A percentile compares a stretch with the other conserved stretches of the same genome.
Conservation (phyloP, 192 early-diverging fungal genomes). For the Irineochytrium annulatum region DNA sequence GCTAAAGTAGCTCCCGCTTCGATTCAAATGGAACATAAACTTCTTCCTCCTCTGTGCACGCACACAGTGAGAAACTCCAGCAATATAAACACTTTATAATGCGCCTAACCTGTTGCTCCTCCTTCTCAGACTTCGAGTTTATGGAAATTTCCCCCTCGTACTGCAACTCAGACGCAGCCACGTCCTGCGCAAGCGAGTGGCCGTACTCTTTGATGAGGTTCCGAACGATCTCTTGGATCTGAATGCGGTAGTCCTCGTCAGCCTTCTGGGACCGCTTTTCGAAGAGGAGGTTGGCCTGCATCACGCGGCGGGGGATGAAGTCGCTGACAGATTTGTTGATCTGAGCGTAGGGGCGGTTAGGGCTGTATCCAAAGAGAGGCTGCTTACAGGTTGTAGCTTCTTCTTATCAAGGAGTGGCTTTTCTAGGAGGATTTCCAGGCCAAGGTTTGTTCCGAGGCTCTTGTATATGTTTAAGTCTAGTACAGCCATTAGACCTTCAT, state of each 20-base stretch:
- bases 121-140: conserved; percentile 13
- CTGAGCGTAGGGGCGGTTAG: conserved; percentile 11
- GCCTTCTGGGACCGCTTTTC: conserved; percentile 48
- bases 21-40: conserved; percentile 59
- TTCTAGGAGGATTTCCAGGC: conserved; percentile 42
- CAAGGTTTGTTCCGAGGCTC: conserved; percentile 35
- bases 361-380: neutral
- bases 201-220: conserved; percentile 48
- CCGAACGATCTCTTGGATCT: conserved; percentile 48
- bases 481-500: neutral
- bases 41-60: conserved; percentile 39
- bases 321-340: conserved; percentile 54
- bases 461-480: conserved; percentile 38
- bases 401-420: conserved; percentile 53
- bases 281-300: conserved; percentile 36
- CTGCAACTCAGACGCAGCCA: no score
- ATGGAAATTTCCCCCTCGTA: no score
- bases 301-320: conserved; percentile 47
- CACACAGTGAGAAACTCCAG: neutral
- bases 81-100: conserved; percentile 13
- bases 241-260: conserved; percentile 40
- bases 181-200: neutral
- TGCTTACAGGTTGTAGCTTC: conserved; percentile 50
- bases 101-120: conserved; percentile 38
- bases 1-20: conserved; percentile 53